phyloP scores from a whole-genome alignment of 805 yeast species.

The Myxozyma udenii region DNA sequence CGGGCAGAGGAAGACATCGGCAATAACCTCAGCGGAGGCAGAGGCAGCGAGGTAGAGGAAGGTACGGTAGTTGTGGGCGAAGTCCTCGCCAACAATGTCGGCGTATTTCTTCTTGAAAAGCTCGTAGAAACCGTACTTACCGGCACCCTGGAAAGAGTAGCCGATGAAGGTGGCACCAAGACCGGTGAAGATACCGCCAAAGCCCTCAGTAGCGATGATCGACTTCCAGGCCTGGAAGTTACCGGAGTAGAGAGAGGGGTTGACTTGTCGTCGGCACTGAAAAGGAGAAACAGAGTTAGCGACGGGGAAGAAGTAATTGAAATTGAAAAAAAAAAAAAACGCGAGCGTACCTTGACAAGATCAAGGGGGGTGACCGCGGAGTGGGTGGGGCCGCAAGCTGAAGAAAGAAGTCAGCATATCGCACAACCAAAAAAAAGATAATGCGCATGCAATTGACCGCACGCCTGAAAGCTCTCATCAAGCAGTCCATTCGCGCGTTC shows the following conservation, averaged over 20 bases:
- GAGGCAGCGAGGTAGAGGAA: slow-evolving; percentile 76
- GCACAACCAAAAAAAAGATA: neutral
- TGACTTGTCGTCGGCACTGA: slow-evolving; percentile 80
- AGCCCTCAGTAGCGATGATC: slow-evolving; percentile 71
- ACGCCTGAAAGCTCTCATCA: too few species aligned
- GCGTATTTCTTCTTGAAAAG: slow-evolving; percentile 78
- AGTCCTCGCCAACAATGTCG: slow-evolving; percentile 59
- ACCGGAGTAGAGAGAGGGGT: slow-evolving; percentile 65
- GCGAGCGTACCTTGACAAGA: slow-evolving; percentile 60
- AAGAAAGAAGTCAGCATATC: slow-evolving; percentile 1
- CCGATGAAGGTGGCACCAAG: slow-evolving; percentile 90
- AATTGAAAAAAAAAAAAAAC: neutral
- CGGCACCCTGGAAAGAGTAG: slow-evolving; percentile 94
- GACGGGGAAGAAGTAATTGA: neutral
- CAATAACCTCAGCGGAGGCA: slow-evolving; percentile 91
- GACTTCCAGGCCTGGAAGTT: slow-evolving; percentile 78
- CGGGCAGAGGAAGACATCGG: slow-evolving; percentile 88
- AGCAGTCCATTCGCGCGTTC: too few species aligned
- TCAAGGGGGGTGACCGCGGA: slow-evolving; percentile 90
- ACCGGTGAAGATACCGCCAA: slow-evolving; percentile 77
- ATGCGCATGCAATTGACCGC: neutral
- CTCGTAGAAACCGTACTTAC: slow-evolving; percentile 95
- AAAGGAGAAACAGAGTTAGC: neutral
- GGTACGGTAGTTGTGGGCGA: slow-evolving; percentile 64
- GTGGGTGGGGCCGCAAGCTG: slow-evolving; percentile 96